Evolutionary conservation across 306 rosid species (phyloP), one percentile per base, ranked within the genome.

Genomic region (Trifolium dubium): DNA sequence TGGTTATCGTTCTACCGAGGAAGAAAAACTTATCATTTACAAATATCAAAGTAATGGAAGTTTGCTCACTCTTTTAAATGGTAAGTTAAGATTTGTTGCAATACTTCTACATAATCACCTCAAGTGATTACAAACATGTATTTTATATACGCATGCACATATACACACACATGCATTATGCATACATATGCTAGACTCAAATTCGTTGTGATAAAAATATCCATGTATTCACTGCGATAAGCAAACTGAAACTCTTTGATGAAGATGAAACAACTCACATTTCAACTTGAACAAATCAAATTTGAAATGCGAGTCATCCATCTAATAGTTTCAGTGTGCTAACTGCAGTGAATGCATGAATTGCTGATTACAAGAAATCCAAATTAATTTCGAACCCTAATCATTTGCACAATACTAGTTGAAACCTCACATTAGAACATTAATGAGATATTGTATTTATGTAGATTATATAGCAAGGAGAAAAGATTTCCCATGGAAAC

Each of bases 41-140:
- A 87, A 86, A 60, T 88, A 82, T 56, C 96, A 88, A 72, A 84
- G 76, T 87, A 87, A 83, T 78, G 92, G 98, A 67, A 88, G 90
- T 80, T 75, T 92, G 62, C 89, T 88, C 54, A 86, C 83, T 83
- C 88, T 87, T 35, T 80, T 90, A n/a, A 75, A 88, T 56, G 85
- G 95, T 87, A 80, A 79, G 83, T 87, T 79, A 75, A 82, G 7
- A 49, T 8, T 60, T 8, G 59, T 37, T 73, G 12, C 29, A 61
- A 68, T 1, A 15, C 44, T 18, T 18, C 3, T 5, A 3, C 59
- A 59, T 68, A 59, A 44, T 30, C 18, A 73, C 43, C 41, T 13
- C 49, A 17, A 43, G 54, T 70, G 23, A 11, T 43, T 60, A 35
- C 11, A 47, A 58, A 69, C 31, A 37, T 17, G 39, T 54, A 32